These are phyloP conservation scores for Canavalia ensiformis DNA, from an alignment of 306 rosid genomes.

Conservation along the genomic window DNA sequence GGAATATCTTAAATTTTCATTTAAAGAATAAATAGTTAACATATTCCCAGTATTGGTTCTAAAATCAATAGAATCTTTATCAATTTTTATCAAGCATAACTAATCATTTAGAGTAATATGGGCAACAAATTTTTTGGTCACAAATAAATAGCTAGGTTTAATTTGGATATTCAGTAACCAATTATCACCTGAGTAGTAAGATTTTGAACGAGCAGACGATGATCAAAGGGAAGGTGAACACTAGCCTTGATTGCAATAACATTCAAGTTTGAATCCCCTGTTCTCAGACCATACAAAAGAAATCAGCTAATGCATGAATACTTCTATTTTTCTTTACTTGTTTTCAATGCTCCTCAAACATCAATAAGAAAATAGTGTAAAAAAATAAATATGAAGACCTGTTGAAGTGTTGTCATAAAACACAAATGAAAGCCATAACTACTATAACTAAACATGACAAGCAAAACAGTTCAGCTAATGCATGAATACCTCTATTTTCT, in stretches of 20 bases:
- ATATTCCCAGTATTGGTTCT: not conserved
- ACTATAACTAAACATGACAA: conserved; percentile 12
- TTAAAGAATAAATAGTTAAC: not conserved
- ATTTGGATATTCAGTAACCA: conserved; percentile 3
- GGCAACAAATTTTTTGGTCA: conserved; percentile 18
- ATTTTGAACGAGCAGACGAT: conserved; percentile 80
- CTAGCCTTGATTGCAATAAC: conserved; percentile 88
- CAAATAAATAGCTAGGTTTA: not conserved
- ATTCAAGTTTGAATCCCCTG: conserved; percentile 83
- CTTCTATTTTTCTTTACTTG: conserved; percentile 19
- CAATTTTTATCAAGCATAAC: conserved; percentile 25
- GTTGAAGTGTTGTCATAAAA: not conserved
- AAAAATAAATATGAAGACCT: not conserved
- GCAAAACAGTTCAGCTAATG: conserved; percentile 4
- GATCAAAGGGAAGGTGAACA: conserved; percentile 86
- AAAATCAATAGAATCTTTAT: conserved; percentile 15
- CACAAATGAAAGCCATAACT: conserved; percentile 21
- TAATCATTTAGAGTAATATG: conserved; percentile 17
- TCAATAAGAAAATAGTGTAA: conserved; percentile 3
- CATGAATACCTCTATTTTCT: conserved; percentile 27
- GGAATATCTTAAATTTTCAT: conserved; percentile 1
- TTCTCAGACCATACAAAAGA: conserved; percentile 54
- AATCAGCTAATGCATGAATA: conserved; percentile 44
- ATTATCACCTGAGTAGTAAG: conserved; percentile 82
- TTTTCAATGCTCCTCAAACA: conserved; percentile 11